phyloP scores from a whole-genome alignment of 257 asterid species.

The Ilex asprella region DNA sequence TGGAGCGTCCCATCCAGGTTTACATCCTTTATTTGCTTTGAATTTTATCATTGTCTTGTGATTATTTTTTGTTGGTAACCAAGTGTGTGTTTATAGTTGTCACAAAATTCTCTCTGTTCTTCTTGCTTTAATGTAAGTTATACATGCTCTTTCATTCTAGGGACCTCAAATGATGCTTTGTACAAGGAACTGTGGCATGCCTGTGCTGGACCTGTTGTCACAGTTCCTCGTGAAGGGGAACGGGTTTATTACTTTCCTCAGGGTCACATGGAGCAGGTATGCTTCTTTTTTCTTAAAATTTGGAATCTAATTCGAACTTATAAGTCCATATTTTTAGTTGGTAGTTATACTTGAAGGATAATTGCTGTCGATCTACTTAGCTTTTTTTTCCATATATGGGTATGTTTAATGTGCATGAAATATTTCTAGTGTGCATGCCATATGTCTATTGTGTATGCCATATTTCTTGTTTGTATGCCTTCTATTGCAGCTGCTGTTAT shows the following conservation, averaged over 20 bases:
- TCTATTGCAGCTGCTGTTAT: no score
- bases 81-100: neutral
- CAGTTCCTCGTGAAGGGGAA: conserved; percentile 81
- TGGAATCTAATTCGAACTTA: no score
- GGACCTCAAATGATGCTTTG: conserved; percentile 53
- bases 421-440: no score
- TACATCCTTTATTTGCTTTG: neutral
- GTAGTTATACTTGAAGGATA: no score
- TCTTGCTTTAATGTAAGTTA: no score
- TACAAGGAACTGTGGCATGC: conserved; percentile 92
- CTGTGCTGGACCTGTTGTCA: conserved; percentile 95
- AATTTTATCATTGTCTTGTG: conserved; percentile 11
- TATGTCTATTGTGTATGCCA: no score
- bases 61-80: neutral
- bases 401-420: no score
- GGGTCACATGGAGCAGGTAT: conserved; percentile 98
- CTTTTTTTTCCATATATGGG: no score
- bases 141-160: conserved; percentile 32
- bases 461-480: no score
- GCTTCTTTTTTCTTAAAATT: no score
- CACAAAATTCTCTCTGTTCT: neutral
- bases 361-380: no score
- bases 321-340: no score
- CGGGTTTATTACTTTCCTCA: conserved; percentile 91
- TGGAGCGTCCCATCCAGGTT: conserved; percentile 62